These are phyloP conservation scores for Pseudopediastrum boryanum DNA, from an alignment of 139 green algal species.

Conservation along the genomic window DNA sequence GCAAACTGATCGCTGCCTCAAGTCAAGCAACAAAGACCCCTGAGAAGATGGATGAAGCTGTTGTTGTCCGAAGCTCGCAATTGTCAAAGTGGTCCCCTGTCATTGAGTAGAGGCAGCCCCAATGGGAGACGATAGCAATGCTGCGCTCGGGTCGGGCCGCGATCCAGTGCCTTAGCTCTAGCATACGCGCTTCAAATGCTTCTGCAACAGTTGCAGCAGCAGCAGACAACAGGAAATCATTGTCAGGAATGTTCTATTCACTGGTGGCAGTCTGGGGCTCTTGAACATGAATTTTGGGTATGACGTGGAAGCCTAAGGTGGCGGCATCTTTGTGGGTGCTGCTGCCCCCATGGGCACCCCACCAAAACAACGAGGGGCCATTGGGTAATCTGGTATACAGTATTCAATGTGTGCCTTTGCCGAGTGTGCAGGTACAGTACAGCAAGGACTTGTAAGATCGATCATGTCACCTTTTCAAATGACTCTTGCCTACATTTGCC, in stretches of 20 bases:
- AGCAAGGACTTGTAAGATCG: no score
- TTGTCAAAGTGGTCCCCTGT: slow-evolving; percentile 52
- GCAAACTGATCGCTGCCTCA: no score
- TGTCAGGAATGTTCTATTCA: not conserved
- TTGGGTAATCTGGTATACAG: no score
- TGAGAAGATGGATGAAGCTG: no score
- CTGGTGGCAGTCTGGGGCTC: not conserved
- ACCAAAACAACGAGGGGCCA: not conserved
- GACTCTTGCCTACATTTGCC: no score
- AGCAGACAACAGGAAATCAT: not conserved
- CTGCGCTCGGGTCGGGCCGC: slow-evolving; percentile 48
- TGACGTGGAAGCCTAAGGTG: not conserved
- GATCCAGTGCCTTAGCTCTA: slow-evolving; percentile 49
- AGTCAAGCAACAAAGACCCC: no score
- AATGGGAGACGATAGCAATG: slow-evolving; percentile 65
- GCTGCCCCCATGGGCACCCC: not conserved
- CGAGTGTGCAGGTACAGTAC: no score
- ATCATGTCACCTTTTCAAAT: no score
- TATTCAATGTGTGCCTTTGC: no score
- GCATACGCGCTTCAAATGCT: slow-evolving; percentile 48
- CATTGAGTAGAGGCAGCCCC: slow-evolving; percentile 58
- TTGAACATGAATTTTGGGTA: not conserved
- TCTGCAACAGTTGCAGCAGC: slow-evolving; percentile 29
- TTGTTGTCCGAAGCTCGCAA: slow-evolving; percentile 44
- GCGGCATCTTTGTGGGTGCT: not conserved